Evolutionary conservation across 352 stramenopile genomes (phyloP), one percentile per base, ranked within the genome.

Genomic region (Phytopythium ostracodes): DNA sequence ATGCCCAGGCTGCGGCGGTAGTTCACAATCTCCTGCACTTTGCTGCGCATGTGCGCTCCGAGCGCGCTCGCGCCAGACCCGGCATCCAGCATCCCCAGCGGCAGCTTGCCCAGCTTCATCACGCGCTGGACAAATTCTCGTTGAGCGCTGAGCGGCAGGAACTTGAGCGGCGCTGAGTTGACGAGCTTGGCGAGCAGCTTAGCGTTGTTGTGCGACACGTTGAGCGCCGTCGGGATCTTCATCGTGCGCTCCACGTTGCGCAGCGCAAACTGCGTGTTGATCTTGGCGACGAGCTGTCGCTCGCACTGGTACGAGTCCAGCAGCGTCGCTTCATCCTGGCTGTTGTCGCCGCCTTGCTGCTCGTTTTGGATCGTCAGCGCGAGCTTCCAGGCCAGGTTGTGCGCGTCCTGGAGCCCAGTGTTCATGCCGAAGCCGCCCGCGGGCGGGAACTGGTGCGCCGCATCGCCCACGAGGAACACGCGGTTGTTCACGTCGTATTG

Each of bases 391-490:
- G 81, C 87, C 11, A 98, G 71, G 60, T 98, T 98, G 73, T 97
- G 90, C 1, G 87, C 82, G 60, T 98, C 92, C 64, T 97, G 88
- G 31, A 98, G 70, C 43, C 92, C 93, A 1, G 89, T 97, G 72
- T 98, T 98, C 77, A 98, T 93, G 57, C 93, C 93, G 46, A 98
- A 94, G 5, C 93, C 93, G 33, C 93, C 93, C 20, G 92, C 90
- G 0, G 93, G 93, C 10, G 93, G 92, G 53, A 98, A 97, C 64
- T 97, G 87, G 57, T 98, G 93, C 11, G 92, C 93, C 5, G 92
- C 88, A 56, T 98, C 93, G 38, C 93, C 93, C 1, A 92, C 88
- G 53, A 98, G 78, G 65, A 98, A 97, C 14, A 97, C 72, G 9
- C 73, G 70, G 33, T 79, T 57, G 29, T 84, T 66, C 18, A 49